Evolutionary conservation across 306 rosid species (phyloP), one percentile per base, ranked within the genome.

Genomic region (Dryas drummondii): DNA sequence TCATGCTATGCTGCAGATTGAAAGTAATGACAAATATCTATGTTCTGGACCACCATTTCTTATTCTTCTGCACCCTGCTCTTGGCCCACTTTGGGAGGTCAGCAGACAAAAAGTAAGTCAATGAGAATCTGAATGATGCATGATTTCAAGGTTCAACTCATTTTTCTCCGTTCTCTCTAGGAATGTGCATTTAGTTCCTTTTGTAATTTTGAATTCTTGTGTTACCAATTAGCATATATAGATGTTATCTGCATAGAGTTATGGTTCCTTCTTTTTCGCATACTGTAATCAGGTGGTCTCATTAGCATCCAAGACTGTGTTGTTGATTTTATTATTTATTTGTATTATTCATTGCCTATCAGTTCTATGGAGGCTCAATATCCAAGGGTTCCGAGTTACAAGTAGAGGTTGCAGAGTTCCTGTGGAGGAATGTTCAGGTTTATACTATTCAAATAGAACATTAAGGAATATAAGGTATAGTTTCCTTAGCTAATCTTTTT

Each of bases 21-120:
- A 78, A 87, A 84, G 84, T 68, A 91, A 94, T 76, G 91, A 89
- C 77, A 88, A 76, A 74, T 94, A 92, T 80, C 58, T 82, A 60
- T 82, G 81, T 89, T 88, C 91, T 8, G 99, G 88, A 72, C 99
- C 99, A 22, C 97, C 99, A 57, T 92, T 90, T 90, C 93, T 94
- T 79, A 85, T 94, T 68, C 91, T 92, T 79, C 83, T 92, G 81
- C 97, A 91, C 80, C 99, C 99, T 77, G 88, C 97, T 82, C 97
- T 94, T 69, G 99, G 99, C 71, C 97, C 99, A 47, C 97, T 94
- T 74, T 94, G 99, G 99, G 97, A 92, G 84, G 86, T 94, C 78
- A 82, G 91, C 59, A 88, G 90, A 88, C 97, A 94, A 76, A 94
- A 94, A 69, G 97, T 92, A 84, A 74, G 75, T 76, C 56, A 4